Evolutionary conservation across 129 eudicot genomes (phyloP).

Genomic region (Tagetes erecta): DNA sequence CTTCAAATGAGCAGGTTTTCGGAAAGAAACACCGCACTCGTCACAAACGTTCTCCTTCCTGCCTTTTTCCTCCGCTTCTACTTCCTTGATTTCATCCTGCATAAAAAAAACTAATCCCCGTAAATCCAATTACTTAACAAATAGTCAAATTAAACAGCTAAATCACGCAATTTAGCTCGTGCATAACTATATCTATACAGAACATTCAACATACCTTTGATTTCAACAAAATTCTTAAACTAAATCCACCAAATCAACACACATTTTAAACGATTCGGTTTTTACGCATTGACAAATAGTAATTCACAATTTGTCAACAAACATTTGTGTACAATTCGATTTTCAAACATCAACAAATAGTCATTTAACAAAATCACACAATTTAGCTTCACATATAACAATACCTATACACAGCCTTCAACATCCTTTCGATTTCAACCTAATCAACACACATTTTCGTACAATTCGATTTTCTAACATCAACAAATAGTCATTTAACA

Average conservation of each 20-base stretch:
- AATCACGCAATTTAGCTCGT: neutral
- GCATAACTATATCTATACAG: neutral
- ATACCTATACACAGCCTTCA: neutral
- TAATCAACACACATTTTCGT: neutral
- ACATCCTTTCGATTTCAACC: neutral
- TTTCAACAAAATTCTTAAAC: neutral
- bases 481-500: too few species aligned
- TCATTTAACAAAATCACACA: neutral
- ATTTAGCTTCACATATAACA: neutral
- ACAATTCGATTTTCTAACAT: neutral
- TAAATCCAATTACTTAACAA: neutral
- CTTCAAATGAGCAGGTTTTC: conserved; percentile 80
- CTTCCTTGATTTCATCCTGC: conserved; percentile 55
- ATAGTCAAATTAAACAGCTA: too few species aligned
- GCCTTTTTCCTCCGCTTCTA: conserved; percentile 23
- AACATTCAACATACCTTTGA: neutral
- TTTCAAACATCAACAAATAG: neutral
- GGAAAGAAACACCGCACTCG: conserved; percentile 70
- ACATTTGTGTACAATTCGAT: too few species aligned
- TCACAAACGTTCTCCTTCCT: too few species aligned
- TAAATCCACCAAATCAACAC: neutral
- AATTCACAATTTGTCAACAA: too few species aligned
- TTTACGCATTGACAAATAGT: too few species aligned
- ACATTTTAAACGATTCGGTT: neutral
- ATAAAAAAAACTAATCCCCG: neutral